A percentile compares a stretch with the other conserved stretches of the same genome.
These are phyloP conservation scores for Pseudocercospora fuligena DNA, from an alignment of 2,329 filamentous ascomycete genomes.

Conservation along the genomic window DNA sequence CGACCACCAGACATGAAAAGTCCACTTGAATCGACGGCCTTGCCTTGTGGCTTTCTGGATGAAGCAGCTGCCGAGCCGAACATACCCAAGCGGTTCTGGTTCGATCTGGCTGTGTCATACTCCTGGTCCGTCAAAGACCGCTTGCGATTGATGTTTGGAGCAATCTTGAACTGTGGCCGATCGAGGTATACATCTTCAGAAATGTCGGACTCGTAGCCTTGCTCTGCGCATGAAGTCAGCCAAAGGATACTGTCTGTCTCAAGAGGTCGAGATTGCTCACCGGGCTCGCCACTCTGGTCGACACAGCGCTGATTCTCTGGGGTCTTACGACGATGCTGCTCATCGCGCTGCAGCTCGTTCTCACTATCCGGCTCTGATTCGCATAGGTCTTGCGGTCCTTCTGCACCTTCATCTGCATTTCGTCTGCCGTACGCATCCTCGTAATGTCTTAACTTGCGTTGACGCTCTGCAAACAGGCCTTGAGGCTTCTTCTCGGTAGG, in stretches of 20 bases:
- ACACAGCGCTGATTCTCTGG: background rate
- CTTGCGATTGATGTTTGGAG: slow-evolving; percentile 24
- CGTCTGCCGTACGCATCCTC: slow-evolving; percentile 30
- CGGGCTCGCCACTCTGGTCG: background rate
- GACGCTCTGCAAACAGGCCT: slow-evolving; percentile 7
- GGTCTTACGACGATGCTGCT: slow-evolving; percentile 6
- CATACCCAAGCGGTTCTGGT: slow-evolving; percentile 23
- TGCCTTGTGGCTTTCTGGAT: background rate
- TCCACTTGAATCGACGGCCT: too few species aligned
- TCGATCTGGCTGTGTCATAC: slow-evolving; percentile 25
- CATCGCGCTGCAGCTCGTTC: slow-evolving; percentile 12
- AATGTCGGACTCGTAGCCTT: background rate
- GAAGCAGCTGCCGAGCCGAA: slow-evolving; percentile 1
- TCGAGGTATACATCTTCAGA: background rate
- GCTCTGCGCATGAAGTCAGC: background rate
- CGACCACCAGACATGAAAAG: slow-evolving; percentile 4
- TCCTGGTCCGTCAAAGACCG: slow-evolving; percentile 15
- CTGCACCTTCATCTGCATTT: slow-evolving; percentile 28
- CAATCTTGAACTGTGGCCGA: slow-evolving; percentile 17
- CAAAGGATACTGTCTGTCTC: background rate
- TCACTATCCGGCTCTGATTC: slow-evolving; percentile 33
- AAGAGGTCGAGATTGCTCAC: background rate
- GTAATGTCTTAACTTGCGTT: slow-evolving; percentile 24
- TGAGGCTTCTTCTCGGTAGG: slow-evolving; percentile 4
- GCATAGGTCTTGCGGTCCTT: slow-evolving; percentile 26